Percentiles rank a stretch among this genome's conserved stretches.
These are phyloP conservation scores for Acer saccharum DNA, from an alignment of 345 rosid genomes.

Conservation along the genomic window DNA sequence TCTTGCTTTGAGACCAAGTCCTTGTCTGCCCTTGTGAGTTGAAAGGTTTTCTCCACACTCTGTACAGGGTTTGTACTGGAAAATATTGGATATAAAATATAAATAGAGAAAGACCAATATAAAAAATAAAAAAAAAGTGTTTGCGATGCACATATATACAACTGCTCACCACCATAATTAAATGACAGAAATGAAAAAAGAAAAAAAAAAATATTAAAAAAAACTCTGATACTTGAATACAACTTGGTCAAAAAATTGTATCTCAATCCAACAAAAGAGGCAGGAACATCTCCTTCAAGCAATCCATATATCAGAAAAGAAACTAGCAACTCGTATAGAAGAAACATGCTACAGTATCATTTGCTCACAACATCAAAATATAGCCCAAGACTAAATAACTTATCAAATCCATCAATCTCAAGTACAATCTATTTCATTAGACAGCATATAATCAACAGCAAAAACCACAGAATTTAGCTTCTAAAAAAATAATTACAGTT, in stretches of 20 bases:
- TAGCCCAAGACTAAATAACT: background rate
- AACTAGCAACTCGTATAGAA: background rate
- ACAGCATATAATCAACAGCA: background rate
- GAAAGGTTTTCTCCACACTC: slow-evolving; percentile 71
- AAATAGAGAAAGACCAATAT: slow-evolving; percentile 18
- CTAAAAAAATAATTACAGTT: background rate
- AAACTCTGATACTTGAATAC: background rate
- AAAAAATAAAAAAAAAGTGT: background rate
- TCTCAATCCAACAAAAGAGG: background rate
- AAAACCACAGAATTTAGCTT: too few relatives aligned
- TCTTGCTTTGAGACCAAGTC: slow-evolving; percentile 72
- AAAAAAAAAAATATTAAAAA: background rate
- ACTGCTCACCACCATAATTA: background rate
- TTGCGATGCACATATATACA: background rate
- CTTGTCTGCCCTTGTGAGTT: slow-evolving; percentile 67
- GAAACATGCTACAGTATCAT: background rate
- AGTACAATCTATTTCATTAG: background rate
- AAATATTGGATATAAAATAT: slow-evolving; percentile 26
- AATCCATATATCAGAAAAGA: background rate
- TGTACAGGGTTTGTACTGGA: slow-evolving; percentile 76
- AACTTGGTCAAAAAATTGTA: background rate
- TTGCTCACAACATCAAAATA: background rate
- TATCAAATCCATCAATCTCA: background rate
- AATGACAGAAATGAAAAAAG: background rate
- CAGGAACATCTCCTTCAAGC: background rate